Base-by-base conservation (phyloP, 176 grass and related monocot species). In the Oryza longistaminata region DNA sequence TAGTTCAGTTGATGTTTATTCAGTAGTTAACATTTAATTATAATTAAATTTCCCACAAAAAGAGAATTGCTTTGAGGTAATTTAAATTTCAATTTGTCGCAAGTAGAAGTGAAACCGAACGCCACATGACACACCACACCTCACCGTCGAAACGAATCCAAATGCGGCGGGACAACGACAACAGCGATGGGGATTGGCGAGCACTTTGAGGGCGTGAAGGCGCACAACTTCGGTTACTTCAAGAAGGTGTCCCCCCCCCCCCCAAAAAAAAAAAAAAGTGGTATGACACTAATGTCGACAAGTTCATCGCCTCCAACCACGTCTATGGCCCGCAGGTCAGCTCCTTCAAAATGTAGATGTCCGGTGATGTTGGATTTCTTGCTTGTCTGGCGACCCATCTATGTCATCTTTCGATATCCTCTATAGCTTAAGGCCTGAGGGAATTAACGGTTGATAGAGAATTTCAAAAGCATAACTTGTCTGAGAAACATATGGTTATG, bases 141-240 rank as follows among this genome's bases (percentile, higher is more conserved):
- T 61, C 58, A 61, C 58, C 21, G 21, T 21, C 21, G 21, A 49
- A 73, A 16, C 24, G 26, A 61, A 85, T 62, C 74, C 14, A 16
- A 1, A 14, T 31, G 9, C 14, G n/a, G 27, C 71, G 35, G 75
- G 70, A 5, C 5, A 6, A 53, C 69, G 66, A 70, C 46, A 26
- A 74, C 70, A 72, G 55, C 69, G 67, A 90, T 88, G 89, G 88
- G 91, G 76, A 64, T 98, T 29, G 77, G 86, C 15, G 94, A 88
- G 86, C 90, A 96, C 77, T 86, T 93, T 1, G 93, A 99, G 68
- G 91, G 89, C 83, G 88, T 96, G 42, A 99, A 94, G 90, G 86
- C 88, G 84, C 93, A 99, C 93, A 99, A 96, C 81, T 73, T 99
- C 46, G 96, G 96, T 84, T 99, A 99, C 84, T 99, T 90, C 93